phyloP scores from a whole-genome alignment of 1,139 yeast species.

The Pichia norvegensis region DNA sequence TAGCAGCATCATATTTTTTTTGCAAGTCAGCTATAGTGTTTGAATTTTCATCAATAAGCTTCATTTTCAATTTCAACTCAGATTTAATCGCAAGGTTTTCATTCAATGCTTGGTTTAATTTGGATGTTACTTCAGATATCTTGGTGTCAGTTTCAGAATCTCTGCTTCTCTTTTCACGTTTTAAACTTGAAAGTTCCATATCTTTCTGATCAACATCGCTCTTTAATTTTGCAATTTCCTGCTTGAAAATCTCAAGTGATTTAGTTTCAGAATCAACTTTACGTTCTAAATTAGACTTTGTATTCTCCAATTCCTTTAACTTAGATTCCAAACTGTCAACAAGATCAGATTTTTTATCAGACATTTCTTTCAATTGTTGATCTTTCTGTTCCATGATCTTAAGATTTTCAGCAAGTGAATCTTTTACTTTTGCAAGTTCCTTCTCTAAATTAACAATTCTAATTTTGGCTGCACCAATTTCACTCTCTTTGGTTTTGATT shows the following conservation, averaged over 20 bases:
- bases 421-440: constrained; percentile 15
- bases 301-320: constrained; percentile 22
- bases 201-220: constrained; percentile 22
- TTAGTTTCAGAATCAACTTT: constrained; percentile 24
- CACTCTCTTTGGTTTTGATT: constrained; percentile 38
- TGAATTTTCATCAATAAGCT: neutral
- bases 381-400: constrained; percentile 4
- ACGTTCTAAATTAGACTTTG: constrained; percentile 4
- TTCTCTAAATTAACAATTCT: constrained; percentile 35
- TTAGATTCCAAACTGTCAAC: constrained; percentile 14
- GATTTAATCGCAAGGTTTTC: constrained; percentile 1
- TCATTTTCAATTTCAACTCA: constrained; percentile 1
- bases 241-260: constrained; percentile 31
- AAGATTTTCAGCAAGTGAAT: neutral
- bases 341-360: constrained; percentile 2
- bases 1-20: neutral
- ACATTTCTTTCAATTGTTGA: constrained; percentile 3
- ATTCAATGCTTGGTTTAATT: constrained; percentile 3
- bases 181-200: constrained; percentile 15
- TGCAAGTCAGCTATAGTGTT: neutral
- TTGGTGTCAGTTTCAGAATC: neutral
- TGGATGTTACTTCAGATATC: constrained; percentile 1
- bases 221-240: constrained; percentile 29
- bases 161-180: constrained; percentile 10
- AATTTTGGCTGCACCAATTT: constrained; percentile 33